Conservation (phyloP, 768 basidiomycete species). For the Terana coerulea region DNA sequence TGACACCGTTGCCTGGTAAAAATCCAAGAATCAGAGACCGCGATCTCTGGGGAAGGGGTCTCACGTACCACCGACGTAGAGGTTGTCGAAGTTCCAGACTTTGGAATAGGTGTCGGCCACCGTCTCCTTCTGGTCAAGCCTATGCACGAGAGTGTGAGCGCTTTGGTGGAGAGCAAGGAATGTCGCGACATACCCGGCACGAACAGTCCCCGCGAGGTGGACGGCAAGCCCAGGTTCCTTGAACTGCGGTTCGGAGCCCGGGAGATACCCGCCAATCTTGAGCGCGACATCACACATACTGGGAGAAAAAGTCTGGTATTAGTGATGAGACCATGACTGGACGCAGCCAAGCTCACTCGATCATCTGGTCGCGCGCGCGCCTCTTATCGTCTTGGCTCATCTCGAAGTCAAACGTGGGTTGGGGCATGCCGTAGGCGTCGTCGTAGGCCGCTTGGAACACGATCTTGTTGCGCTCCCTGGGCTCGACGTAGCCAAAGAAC, state of each 20-base stretch:
- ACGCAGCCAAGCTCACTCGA: slow-evolving; percentile 16
- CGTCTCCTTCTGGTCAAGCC: slow-evolving; percentile 16
- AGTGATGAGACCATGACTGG: not conserved
- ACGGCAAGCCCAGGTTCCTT: slow-evolving; percentile 24
- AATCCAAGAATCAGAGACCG: not conserved
- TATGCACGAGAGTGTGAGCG: not conserved
- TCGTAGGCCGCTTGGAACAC: slow-evolving; percentile 16
- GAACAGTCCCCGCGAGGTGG: slow-evolving; percentile 16
- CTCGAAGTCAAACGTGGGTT: slow-evolving; percentile 28
- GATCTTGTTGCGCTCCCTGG: slow-evolving; percentile 15
- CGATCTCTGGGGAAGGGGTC: too few species aligned
- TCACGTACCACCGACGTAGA: slow-evolving; percentile 28
- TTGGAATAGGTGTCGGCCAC: slow-evolving; percentile 26
- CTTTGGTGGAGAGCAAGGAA: not conserved
- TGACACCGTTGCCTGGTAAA: slow-evolving; percentile 9
- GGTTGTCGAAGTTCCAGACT: slow-evolving; percentile 24
- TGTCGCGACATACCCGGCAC: slow-evolving; percentile 4
- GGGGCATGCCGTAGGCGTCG: slow-evolving; percentile 32
- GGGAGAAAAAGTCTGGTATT: not conserved
- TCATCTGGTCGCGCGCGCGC: slow-evolving; percentile 19
- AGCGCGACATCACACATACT: slow-evolving; percentile 29
- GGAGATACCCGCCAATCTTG: slow-evolving; percentile 30
- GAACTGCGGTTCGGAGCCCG: slow-evolving; percentile 31
- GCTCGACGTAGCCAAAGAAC: slow-evolving; percentile 24
- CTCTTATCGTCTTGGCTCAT: slow-evolving; percentile 12